A percentile compares a stretch with the other conserved stretches of the same genome.
Evolutionary conservation across 1,284 basidiomycete species (phyloP).

Genomic region (Rhodotorula sp.): DNA sequence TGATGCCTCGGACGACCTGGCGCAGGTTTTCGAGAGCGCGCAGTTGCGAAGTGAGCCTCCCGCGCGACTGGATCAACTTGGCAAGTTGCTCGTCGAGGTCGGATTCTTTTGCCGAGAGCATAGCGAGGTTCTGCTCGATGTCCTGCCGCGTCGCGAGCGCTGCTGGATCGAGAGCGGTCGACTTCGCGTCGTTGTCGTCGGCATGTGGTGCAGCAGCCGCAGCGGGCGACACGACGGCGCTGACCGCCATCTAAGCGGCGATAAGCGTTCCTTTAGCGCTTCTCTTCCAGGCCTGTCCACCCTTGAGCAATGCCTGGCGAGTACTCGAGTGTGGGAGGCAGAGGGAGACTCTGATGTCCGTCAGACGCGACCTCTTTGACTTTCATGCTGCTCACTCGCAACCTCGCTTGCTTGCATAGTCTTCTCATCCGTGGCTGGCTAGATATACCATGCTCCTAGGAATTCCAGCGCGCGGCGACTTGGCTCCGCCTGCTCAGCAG

Average conservation of each 20-base stretch:
- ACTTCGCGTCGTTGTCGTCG: not conserved
- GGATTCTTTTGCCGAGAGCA: constrained; percentile 30
- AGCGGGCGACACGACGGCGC: not conserved
- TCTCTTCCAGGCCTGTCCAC: not conserved
- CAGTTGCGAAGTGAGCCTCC: constrained; percentile 34
- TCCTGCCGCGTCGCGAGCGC: constrained; percentile 25
- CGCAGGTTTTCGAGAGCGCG: constrained; percentile 36
- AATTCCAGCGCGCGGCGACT: no score
- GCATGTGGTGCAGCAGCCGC: not conserved
- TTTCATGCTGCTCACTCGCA: no score
- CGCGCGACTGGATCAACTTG: constrained; percentile 31
- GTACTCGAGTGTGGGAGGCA: no score
- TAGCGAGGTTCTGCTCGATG: constrained; percentile 23
- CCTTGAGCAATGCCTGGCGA: not conserved
- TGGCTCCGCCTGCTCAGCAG: no score
- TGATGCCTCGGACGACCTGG: constrained; percentile 41
- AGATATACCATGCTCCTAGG: not conserved
- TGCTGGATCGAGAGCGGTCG: constrained; percentile 11
- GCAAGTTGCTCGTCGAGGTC: constrained; percentile 36
- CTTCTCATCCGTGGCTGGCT: not conserved
- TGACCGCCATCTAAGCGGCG: not conserved
- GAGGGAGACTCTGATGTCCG: no score
- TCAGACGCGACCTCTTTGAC: no score
- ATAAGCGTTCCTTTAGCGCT: not conserved
- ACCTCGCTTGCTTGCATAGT: no score